A percentile compares a stretch with the other conserved stretches of the same genome.
Evolutionary conservation across 495 filamentous ascomycete species (phyloP).

Genomic region (Venustampulla echinocandica): DNA sequence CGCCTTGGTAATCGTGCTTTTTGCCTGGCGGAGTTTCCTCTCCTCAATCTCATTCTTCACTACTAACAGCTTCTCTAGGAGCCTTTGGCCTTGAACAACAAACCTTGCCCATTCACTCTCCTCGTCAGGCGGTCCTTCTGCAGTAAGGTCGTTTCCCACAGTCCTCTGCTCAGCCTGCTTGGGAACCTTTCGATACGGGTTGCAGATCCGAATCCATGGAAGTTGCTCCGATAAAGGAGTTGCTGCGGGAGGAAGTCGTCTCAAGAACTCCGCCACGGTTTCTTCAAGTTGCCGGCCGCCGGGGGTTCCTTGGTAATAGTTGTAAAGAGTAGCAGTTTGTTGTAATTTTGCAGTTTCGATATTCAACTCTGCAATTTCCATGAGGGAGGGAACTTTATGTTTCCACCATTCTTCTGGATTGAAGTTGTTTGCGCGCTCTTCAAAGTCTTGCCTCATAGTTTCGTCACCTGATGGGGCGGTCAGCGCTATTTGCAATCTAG

Average conservation of each 20-base stretch:
- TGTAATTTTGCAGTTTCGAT: background rate
- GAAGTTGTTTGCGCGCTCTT: constrained; percentile 30
- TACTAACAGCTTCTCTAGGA: constrained; percentile 36
- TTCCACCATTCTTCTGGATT: constrained; percentile 42
- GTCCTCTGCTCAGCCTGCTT: background rate
- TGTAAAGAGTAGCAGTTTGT: constrained; percentile 28
- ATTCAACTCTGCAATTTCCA: constrained; percentile 10
- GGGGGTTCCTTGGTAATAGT: constrained; percentile 34
- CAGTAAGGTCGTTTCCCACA: background rate
- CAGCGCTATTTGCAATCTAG: constrained; percentile 18
- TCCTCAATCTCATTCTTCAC: constrained; percentile 31
- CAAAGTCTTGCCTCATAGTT: constrained; percentile 20
- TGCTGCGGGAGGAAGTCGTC: constrained; percentile 55
- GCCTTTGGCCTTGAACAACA: constrained; percentile 24
- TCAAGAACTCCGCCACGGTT: constrained; percentile 50
- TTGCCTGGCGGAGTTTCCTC: constrained; percentile 17
- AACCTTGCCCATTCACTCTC: constrained; percentile 14
- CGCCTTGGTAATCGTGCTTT: constrained; percentile 8
- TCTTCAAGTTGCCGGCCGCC: constrained; percentile 49
- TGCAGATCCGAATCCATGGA: constrained; percentile 61
- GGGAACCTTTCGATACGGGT: constrained; percentile 35
- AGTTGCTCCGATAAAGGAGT: constrained; percentile 31
- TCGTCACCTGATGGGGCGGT: constrained; percentile 13
- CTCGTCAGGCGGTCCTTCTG: constrained; percentile 15
- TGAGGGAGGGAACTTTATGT: constrained; percentile 22